These are phyloP conservation scores for Candida railenensis DNA, from an alignment of 805 yeast genomes.

Conservation along the genomic window DNA sequence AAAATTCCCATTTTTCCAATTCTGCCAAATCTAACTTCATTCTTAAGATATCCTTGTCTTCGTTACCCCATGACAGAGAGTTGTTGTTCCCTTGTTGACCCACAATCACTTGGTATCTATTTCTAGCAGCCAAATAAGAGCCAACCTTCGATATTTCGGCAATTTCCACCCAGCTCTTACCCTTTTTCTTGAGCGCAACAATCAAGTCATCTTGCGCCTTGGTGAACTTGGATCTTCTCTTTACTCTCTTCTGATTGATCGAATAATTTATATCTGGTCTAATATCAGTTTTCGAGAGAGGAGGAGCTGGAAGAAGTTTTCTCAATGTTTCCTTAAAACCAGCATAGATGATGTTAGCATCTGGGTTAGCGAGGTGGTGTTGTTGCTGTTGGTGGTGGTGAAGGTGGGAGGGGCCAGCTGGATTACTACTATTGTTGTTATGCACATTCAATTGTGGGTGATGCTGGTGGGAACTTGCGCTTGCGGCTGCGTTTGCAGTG, in stretches of 20 bases:
- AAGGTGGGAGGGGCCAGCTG: slow-evolving; percentile 1
- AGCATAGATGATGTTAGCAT: slow-evolving; percentile 16
- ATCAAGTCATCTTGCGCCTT: slow-evolving; percentile 67
- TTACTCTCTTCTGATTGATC: slow-evolving; percentile 48
- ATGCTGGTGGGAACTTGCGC: background rate
- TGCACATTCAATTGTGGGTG: background rate
- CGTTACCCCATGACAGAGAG: slow-evolving; percentile 58
- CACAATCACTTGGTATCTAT: slow-evolving; percentile 74
- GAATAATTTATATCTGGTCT: slow-evolving; percentile 43
- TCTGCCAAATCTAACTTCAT: slow-evolving; percentile 66
- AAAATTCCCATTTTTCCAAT: slow-evolving; percentile 63
- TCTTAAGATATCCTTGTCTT: slow-evolving; percentile 53
- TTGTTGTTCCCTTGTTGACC: slow-evolving; percentile 81
- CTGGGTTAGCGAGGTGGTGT: slow-evolving; percentile 4
- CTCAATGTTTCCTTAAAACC: slow-evolving; percentile 27
- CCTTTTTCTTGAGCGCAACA: slow-evolving; percentile 56
- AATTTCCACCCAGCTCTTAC: slow-evolving; percentile 72
- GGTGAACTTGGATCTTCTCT: slow-evolving; percentile 67
- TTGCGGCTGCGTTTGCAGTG: slow-evolving; percentile 3
- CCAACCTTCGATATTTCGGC: slow-evolving; percentile 65
- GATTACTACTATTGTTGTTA: background rate
- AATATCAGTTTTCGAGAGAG: slow-evolving; percentile 40
- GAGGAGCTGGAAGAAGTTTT: slow-evolving; percentile 46
- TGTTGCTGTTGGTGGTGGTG: slow-evolving; percentile 8
- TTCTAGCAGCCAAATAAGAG: slow-evolving; percentile 69